Base-by-base conservation (phyloP, 208 protist species). In the Leishmania gerbilli region DNA sequence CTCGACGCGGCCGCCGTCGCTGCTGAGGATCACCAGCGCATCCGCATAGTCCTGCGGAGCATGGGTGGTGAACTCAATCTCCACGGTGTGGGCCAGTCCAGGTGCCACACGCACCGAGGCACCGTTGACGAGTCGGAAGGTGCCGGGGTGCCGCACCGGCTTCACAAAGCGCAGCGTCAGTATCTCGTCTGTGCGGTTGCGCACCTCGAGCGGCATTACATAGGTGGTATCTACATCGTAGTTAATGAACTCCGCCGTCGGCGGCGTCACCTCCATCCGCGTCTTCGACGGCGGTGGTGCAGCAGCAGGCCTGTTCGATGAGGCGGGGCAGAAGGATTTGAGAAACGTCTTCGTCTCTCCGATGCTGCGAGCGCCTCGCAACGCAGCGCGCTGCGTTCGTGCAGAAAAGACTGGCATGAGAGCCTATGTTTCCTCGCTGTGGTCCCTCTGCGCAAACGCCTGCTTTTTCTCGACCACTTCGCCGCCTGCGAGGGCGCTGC, bases 151-250 rank as follows among this genome's bases (percentile, higher is more conserved):
- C 76, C 88, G 88, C 53, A 83, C 77, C 13, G 95, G 93, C 9
- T 89, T 88, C 21, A 92, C 86, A 82, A 98, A 97, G 77, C 95
- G 93, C 17, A 98, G 81, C 3, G 88, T 90, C 74, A 93, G 85
- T 56, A 94, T 92, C 51, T 87, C 84, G 13, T 79, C 74, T 31
- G 86, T 90, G 42, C 84, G 81, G 80, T 98, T 98, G 69, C 88
- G 88, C 51, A 98, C 87, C 71, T 92, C 95, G 74, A 98, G 93
- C 49, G 91, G 84, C 77, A 97, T 93, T 42, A 95, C 91, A 86
- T 96, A 98, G 2, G 89, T 95, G 31, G 92, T 96, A 77, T 95
- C 91, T n/a, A 94, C 87, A 77, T 96, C 93, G 82, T 93, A 95
- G 81, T 98, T 94, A 72, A 92, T 91, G 81, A 94, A 98, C 83